Base-by-base conservation (phyloP, 257 asterid genomes). In the Jasminum sambac region DNA sequence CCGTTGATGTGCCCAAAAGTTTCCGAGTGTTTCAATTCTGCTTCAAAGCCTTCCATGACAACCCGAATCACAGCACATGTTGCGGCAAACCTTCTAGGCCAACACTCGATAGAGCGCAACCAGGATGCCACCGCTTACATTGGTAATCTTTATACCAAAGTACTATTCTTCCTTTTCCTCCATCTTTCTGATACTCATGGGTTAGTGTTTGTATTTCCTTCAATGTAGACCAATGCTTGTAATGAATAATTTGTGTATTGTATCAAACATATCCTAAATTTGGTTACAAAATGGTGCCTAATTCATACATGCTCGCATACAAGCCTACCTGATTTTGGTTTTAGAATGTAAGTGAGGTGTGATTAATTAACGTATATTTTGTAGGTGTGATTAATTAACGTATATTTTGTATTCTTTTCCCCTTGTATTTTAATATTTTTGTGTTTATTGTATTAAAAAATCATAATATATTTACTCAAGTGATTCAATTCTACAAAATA, bases 51-150 rank as follows among this genome's bases (percentile, higher is more conserved):
- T 52, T 52, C 26, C 17, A 86, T 86, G 98, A 90, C 98, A 72
- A 89, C 96, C 62, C 80, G 98, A 79, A 93, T 93, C 57, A 96
- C 96, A 70, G 97, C 95, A 4, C 97, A 96, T 0, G 96, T 93
- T 9, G 97, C 96, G 63, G 95, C 98, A 8, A 93, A 93, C 77
- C 95, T 93, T 38, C 86, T 93, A 67, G 97, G 98, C 41, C 98
- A 93, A 82, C 98, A 93, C 81, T 82, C 97, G 41, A 96, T 95
- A 71, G 98, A 93, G 87, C 92, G 96, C 75, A 93, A 93, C 89
- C 96, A 90, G 71, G 97, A 90, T 66, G 95, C 98, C 77, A 93
- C 98, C 79, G 94, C 92, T 48, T 90, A 90, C 79, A 96, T 89
- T 69, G 97, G 98, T 74, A 93, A 89, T 70, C 96, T 93, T 68